A percentile compares a stretch with the other conserved stretches of the same genome.
phyloP scores from a whole-genome alignment of 2,329 filamentous ascomycete species.

The Colletotrichum tofieldiae region DNA sequence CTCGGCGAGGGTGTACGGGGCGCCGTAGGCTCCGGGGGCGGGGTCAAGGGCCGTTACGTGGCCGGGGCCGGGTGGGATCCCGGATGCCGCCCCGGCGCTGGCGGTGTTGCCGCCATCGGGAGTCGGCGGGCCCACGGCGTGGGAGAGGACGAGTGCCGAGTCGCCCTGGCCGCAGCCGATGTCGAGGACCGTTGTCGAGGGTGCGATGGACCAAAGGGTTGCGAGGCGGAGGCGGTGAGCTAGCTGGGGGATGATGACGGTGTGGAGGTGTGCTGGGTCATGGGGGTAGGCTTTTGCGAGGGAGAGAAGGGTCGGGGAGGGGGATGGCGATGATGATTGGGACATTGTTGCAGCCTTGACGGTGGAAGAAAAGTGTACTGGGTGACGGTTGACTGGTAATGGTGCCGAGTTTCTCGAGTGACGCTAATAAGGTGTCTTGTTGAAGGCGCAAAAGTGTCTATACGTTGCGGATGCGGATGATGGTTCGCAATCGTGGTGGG shows the following conservation, averaged over 20 bases:
- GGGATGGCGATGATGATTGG: constrained; percentile 2
- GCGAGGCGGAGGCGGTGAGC: constrained; percentile 39
- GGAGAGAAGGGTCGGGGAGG: constrained; percentile 10
- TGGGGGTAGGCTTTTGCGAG: constrained; percentile 35
- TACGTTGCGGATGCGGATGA: not conserved
- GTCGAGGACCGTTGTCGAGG: constrained; percentile 36
- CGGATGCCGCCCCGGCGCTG: not conserved
- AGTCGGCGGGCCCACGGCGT: constrained; percentile 16
- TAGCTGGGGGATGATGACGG: constrained; percentile 35
- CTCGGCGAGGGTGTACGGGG: constrained; percentile 38
- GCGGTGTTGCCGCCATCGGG: not conserved
- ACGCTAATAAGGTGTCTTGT: not conserved
- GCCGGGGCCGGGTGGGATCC: constrained; percentile 9
- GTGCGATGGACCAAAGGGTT: constrained; percentile 37
- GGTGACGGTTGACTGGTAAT: not conserved
- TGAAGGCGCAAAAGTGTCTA: not conserved
- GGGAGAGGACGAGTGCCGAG: constrained; percentile 37
- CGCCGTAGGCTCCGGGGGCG: constrained; percentile 34
- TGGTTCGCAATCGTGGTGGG: not conserved
- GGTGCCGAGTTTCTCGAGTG: not conserved
- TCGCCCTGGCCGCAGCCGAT: constrained; percentile 43
- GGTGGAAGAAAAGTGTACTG: not conserved
- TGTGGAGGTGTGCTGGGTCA: constrained; percentile 22
- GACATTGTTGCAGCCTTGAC: constrained; percentile 13
- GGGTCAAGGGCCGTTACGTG: constrained; percentile 39